Conservation (phyloP, 305 asterid species). For the Fraxinus albicans region DNA sequence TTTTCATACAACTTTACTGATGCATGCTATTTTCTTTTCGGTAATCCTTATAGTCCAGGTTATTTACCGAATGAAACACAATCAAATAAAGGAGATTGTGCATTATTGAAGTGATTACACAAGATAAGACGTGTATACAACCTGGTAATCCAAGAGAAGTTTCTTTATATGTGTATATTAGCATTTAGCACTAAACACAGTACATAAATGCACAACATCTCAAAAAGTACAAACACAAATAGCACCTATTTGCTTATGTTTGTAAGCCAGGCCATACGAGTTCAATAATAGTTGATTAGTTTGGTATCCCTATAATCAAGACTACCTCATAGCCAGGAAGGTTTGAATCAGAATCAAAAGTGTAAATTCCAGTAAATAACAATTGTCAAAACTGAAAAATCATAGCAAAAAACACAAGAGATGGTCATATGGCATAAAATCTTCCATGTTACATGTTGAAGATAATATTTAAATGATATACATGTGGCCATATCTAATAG, state of each 20-base stretch:
- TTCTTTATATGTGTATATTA: not conserved
- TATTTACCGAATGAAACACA: not conserved
- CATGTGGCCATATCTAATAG: not conserved
- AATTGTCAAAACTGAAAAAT: conserved; percentile 2
- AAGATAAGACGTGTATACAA: not conserved
- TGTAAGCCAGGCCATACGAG: not conserved
- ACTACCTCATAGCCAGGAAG: not conserved
- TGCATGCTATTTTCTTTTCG: not conserved
- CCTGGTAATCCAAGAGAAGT: not conserved
- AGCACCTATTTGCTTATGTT: not conserved
- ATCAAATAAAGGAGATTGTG: not conserved
- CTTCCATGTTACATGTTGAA: not conserved
- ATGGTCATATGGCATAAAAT: not conserved
- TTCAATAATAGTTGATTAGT: not conserved
- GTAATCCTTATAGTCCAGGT: not conserved
- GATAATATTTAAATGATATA: too few relatives aligned
- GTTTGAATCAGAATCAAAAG: not conserved
- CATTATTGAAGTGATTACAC: not conserved
- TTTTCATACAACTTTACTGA: not conserved
- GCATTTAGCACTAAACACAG: not conserved
- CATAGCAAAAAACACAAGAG: conserved; percentile 8
- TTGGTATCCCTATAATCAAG: not conserved
- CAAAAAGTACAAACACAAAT: not conserved
- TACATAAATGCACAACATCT: not conserved
- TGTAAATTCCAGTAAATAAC: not conserved